Base-by-base conservation (phyloP, 352 stramenopile species). In the Phytophthora parvispora region DNA sequence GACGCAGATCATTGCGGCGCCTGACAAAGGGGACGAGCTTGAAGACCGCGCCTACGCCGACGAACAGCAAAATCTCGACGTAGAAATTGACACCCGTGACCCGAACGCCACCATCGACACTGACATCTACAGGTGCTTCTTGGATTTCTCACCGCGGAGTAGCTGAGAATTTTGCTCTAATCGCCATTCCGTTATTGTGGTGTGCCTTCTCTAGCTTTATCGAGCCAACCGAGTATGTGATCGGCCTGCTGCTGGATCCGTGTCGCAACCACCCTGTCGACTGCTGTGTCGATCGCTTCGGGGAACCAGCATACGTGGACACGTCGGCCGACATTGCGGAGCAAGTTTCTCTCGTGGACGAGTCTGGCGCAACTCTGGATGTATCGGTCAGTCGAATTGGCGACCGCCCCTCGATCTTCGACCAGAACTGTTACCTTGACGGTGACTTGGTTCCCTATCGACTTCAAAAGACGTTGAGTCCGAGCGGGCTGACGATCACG, bases 171-270 rank as follows among this genome's bases (percentile, higher is more conserved):
- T 55, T 4, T 24, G 24, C 24, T 42, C 43, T 38, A 5, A 36
- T 20, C 24, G 7, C 51, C 45, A 31, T 38, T 36, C 1, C 32
- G 6, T 43, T 51, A 48, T 18, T 60, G 24, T 56, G 13, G 9
- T 40, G 32, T 15, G 8, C 47, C 8, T 2, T 43, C 18, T 27
- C 20, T 43, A 93, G 85, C 43, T 79, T 87, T 50, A 60, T 63
- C 12, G 63, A 80, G 36, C 84, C 86, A 15, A 88, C 81, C 15
- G 66, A 92, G 27, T 97, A 91, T 31, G 72, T 84, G 29, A 95
- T 97, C 34, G 89, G 90, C 5, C 60, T 97, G n/a, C 67, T 97
- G 36, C 27, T 97, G 36, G 86, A 97, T 64, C 90, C 90, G n/a
- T 97, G 90, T 49, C 78, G 80, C 4, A 61, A 82, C 34, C 86